Evolutionary conservation across 2,329 filamentous ascomycete genomes (phyloP).

Genomic region (Metarhizium humberi): DNA sequence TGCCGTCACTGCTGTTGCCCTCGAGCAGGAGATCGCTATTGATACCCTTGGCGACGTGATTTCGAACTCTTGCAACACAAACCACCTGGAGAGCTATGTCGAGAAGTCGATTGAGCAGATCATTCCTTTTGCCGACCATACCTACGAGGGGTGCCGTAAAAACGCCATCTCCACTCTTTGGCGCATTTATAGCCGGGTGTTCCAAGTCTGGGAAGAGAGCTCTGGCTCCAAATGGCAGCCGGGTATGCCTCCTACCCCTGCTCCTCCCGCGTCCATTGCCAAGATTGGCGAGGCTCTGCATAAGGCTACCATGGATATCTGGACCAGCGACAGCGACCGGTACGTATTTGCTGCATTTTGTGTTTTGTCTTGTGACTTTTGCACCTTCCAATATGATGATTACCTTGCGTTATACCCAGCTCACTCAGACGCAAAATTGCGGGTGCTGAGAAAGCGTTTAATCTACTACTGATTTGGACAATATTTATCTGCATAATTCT

Average conservation of each 20-base stretch:
- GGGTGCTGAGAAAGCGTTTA: constrained; percentile 76
- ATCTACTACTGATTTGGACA: constrained; percentile 27
- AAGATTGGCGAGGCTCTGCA: constrained; percentile 82
- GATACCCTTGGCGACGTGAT: constrained; percentile 93
- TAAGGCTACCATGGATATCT: constrained; percentile 73
- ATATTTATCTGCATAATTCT: constrained; percentile 3
- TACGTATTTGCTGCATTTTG: constrained; percentile 43
- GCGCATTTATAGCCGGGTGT: constrained; percentile 87
- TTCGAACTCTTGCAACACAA: constrained; percentile 71
- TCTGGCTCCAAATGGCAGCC: constrained; percentile 77
- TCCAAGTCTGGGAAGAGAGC: constrained; percentile 70
- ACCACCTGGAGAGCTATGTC: constrained; percentile 67
- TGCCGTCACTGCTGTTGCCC: constrained; percentile 77
- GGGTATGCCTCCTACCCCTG: constrained; percentile 72
- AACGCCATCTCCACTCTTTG: constrained; percentile 85
- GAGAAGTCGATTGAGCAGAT: constrained; percentile 80
- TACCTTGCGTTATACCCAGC: constrained; percentile 92
- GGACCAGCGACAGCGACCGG: constrained; percentile 88
- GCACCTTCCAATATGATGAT: constrained; percentile 61
- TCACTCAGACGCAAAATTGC: constrained; percentile 91
- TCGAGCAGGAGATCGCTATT: constrained; percentile 95
- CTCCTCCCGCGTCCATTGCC: constrained; percentile 69
- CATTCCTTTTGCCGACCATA: constrained; percentile 73
- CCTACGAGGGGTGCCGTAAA: constrained; percentile 89
- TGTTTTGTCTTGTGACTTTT: constrained; percentile 7